Base-by-base conservation (phyloP, 352 stramenopile genomes). In the Phytopythium kandeliae region DNA sequence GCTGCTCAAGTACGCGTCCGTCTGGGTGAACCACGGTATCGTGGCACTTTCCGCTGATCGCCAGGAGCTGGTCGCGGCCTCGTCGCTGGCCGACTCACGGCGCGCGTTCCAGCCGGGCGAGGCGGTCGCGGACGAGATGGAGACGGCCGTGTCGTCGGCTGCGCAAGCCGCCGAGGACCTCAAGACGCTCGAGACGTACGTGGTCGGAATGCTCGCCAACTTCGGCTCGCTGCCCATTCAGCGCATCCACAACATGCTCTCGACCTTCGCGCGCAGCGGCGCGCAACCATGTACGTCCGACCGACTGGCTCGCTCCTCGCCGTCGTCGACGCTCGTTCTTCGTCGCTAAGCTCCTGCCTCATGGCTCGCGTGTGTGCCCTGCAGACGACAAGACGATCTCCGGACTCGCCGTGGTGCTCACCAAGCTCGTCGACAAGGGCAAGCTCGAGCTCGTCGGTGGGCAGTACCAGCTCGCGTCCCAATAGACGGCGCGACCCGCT, bases 221-320 rank as follows among this genome's bases (percentile, higher is more conserved):
- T 86, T 98, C 49, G 92, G 91, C 11, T 85, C 92, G 35, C 66
- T 98, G 10, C 79, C 84, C 10, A 76, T 98, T 24, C 79, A 96
- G 40, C 74, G 85, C 19, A 98, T 98, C 54, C 92, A 98, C 72
- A 96, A 97, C 45, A 97, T 97, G 73, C 74, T 98, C 0, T 97
- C 74, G 2, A 91, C 82, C 17, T 94, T 95, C 51, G 78, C 82
- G 6, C 62, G 81, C 54, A 90, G 69, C 36, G 83, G 83, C 17
- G 66, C 70, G 0, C 76, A 89, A 47, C 78, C 75, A 63, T 91
- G 79, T 93, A 78, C n/a, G n/a, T n/a, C n/a, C n/a, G n/a, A n/a
- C n/a, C n/a, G n/a, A n/a, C n/a, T n/a, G n/a, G n/a, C n/a, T n/a
- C n/a, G n/a, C n/a, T n/a, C n/a, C n/a, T n/a, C n/a, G n/a, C n/a